Evolutionary conservation across 441 rosid genomes (phyloP), one percentile per base, ranked within the genome.

Genomic region (Pelargonium citronellum): DNA sequence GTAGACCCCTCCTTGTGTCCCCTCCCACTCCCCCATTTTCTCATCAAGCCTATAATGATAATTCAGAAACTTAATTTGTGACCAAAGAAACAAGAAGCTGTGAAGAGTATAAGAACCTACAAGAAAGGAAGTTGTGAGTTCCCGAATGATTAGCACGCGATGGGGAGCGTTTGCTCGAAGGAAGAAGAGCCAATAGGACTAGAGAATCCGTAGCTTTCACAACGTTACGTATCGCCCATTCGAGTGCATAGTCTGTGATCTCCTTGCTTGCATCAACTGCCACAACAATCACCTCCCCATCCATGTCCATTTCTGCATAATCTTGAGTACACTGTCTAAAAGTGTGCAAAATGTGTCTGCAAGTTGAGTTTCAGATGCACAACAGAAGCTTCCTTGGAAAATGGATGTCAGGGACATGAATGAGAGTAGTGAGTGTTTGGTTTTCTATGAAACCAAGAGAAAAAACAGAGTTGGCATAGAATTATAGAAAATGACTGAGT

Each of bases 221-320:
- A 24, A 79, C 75, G 65, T 80, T 79, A 4, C 51, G 47, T 17
- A 75, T 79, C 0, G 81, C 77, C 86, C 86, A 83, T 55, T 79
- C 77, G 0, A 83, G 66, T 27, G 81, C 80, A 77, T 69, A 67
- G 64, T 74, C 80, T 1, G 79, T 73, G 61, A 79, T 79, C 66
- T 79, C 84, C 67, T 77, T 77, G 13, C 75, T 77, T 0, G 83
- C 81, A 72, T 83, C 84, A 34, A 80, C 71, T 10, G 79, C 84
- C 49, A 83, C 83, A 15, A 83, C 67, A 69, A 83, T 69, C 70
- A 80, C 79, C 70, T 73, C 78, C 2, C 75, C 67, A 10, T 72
- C 81, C 82, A 73, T 74, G 66, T 69, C 67, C 62, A 57, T 57
- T 67, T 66, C n/a, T 63, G 68, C 47, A 41, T 10, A 70, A 60